Conservation (phyloP, 2,329 filamentous ascomycete genomes). For the Exophiala mesophila region DNA sequence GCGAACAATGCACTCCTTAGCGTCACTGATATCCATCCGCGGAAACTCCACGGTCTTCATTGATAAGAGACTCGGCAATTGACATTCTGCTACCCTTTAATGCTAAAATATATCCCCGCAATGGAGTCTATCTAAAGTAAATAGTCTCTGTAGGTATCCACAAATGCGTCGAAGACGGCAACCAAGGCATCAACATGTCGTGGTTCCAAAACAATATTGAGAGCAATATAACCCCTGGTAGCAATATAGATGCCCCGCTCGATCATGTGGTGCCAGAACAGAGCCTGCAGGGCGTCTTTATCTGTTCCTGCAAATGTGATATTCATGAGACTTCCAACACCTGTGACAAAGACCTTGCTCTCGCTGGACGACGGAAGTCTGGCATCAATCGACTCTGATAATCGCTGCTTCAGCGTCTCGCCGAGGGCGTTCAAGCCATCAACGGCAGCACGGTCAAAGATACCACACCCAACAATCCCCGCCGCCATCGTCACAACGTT, state of each 20-base stretch:
- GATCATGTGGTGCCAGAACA: slow-evolving; percentile 30
- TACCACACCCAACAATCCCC: slow-evolving; percentile 38
- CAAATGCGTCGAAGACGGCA: slow-evolving; percentile 8
- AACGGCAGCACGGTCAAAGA: slow-evolving; percentile 22
- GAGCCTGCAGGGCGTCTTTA: slow-evolving; percentile 18
- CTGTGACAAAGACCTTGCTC: slow-evolving; percentile 26
- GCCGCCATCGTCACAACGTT: slow-evolving; percentile 58
- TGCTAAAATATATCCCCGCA: neutral
- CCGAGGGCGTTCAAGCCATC: slow-evolving; percentile 28
- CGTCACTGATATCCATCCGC: no score
- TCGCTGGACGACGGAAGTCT: slow-evolving; percentile 2
- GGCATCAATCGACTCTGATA: slow-evolving; percentile 2
- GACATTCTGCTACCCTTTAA: no score
- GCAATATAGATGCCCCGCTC: slow-evolving; percentile 28
- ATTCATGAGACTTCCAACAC: slow-evolving; percentile 29
- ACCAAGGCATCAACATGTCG: slow-evolving; percentile 16
- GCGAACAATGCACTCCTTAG: no score
- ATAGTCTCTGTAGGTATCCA: slow-evolving; percentile 1
- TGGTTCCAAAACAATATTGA: slow-evolving; percentile 27
- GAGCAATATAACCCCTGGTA: slow-evolving; percentile 29
- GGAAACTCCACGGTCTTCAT: no score
- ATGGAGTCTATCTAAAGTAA: slow-evolving; percentile 2
- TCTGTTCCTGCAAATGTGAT: slow-evolving; percentile 26
- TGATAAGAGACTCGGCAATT: no score
- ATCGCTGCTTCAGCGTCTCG: slow-evolving; percentile 1